Percentiles rank a stretch among this genome's conserved stretches.
Evolutionary conservation across 2,329 filamentous ascomycete species (phyloP).

Genomic region (Stachybotrys elegans): DNA sequence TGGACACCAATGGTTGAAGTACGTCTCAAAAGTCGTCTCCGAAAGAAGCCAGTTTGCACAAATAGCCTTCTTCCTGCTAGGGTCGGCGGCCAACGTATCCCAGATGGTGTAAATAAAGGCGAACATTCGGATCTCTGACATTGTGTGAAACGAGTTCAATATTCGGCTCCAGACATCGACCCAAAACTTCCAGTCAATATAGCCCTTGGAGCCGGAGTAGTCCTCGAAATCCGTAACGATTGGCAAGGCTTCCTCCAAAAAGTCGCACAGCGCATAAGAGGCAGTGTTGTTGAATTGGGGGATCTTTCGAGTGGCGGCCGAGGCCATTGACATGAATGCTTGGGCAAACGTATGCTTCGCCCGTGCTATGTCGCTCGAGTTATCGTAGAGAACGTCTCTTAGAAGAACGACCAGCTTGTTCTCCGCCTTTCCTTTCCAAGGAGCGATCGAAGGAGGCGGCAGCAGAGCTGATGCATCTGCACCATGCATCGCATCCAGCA

Average conservation of each 20-base stretch:
- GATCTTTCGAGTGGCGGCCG: conserved; percentile 67
- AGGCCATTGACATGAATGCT: conserved; percentile 68
- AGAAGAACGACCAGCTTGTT: conserved; percentile 79
- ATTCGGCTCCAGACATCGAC: conserved; percentile 73
- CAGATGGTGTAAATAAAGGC: conserved; percentile 78
- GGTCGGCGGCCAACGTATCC: conserved; percentile 64
- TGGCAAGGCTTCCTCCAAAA: conserved; percentile 74
- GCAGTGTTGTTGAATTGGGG: conserved; percentile 78
- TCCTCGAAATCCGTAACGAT: conserved; percentile 50
- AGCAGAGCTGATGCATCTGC: conserved; percentile 64
- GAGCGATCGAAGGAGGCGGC: conserved; percentile 60
- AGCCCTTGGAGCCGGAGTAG: conserved; percentile 30
- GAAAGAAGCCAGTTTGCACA: conserved; percentile 73
- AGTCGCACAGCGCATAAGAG: conserved; percentile 87
- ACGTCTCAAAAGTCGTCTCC: conserved; percentile 68
- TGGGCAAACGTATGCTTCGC: conserved; percentile 69
- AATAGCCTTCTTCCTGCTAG: conserved; percentile 61
- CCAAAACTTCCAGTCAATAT: conserved; percentile 82
- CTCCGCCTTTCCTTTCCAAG: conserved; percentile 78
- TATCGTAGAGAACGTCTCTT: conserved; percentile 66
- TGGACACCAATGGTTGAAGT: conserved; percentile 92
- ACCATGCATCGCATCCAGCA: conserved; percentile 41
- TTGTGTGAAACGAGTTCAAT: conserved; percentile 77
- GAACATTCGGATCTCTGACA: conserved; percentile 81
- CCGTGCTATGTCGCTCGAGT: conserved; percentile 28